Conservation (phyloP, 1,139 yeast genomes). For the Candida gigantensis region DNA sequence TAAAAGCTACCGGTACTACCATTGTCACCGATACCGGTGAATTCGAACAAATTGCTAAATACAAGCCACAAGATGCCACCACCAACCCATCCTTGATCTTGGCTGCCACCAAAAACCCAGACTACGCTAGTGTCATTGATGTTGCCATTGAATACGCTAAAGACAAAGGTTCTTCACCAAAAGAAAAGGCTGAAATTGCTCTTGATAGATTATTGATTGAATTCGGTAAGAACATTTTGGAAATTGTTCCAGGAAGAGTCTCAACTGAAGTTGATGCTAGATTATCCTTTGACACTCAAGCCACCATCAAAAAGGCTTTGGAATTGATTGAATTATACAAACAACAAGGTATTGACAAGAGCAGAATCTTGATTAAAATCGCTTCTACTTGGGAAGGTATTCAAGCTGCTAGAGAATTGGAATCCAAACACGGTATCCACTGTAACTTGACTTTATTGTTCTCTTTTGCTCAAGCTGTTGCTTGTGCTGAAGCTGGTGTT, state of each 20-base stretch:
- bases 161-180: slow-evolving; percentile 52
- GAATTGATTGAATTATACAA: slow-evolving; percentile 84
- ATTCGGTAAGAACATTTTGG: slow-evolving; percentile 91
- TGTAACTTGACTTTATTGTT: slow-evolving; percentile 93
- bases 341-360: slow-evolving; percentile 80
- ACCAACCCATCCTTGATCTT: slow-evolving; percentile 97
- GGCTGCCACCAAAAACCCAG: slow-evolving; percentile 91
- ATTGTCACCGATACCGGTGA: slow-evolving; percentile 99
- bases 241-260: slow-evolving; percentile 98
- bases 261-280: slow-evolving; percentile 99
- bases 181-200: slow-evolving; percentile 65
- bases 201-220: slow-evolving; percentile 92
- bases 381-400: slow-evolving; percentile 99
- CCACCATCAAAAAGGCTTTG: slow-evolving; percentile 88
- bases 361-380: slow-evolving; percentile 89
- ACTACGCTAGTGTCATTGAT: slow-evolving; percentile 87
- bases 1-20: slow-evolving; percentile 92
- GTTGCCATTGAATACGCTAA: slow-evolving; percentile 88
- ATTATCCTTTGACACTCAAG: slow-evolving; percentile 91
- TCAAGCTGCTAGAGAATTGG: slow-evolving; percentile 96
- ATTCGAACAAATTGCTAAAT: slow-evolving; percentile 95
- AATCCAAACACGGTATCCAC: slow-evolving; percentile 87
- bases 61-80: slow-evolving; percentile 98
- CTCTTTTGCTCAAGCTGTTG: slow-evolving; percentile 97
- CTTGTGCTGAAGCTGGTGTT: slow-evolving; percentile 96